Evolutionary conservation across 192 early-diverging fungal species (phyloP), one percentile per base, ranked within the genome.

Genomic region (Coemansia furcata): DNA sequence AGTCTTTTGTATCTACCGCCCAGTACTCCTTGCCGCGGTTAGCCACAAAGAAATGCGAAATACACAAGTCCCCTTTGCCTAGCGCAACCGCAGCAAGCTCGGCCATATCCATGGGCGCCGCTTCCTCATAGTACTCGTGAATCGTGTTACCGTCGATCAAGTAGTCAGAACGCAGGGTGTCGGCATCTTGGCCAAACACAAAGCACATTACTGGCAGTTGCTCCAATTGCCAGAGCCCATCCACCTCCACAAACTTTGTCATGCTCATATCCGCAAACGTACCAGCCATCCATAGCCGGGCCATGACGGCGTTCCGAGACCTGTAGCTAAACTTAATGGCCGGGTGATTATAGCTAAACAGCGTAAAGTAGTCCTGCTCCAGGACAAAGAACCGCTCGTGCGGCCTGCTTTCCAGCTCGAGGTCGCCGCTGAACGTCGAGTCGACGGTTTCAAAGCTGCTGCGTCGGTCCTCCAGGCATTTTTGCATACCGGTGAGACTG

Each of bases 281-380:
- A 11, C 1, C 17, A 43, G 8, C 1, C 5, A 38, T 30, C 60
- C 55, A 58, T 2, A 40, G 12, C 2, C 12, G 33, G 0, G 60
- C 2, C 60, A 43, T 62, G 39, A 62, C 38, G 3, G 39, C 39
- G 15, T 40, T 62, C 26, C 60, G 36, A 3, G 60, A 62, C 38
- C 15, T 26, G 60, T 62, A 62, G 38, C 39, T 38, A 43, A 62
- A 62, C 60, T 62, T 62, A 11, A 42, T 23, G 10, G 60, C n/a
- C 3, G 23, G 9, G 10, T 40, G 19, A 0, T 3, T 2, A 0
- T 43, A 10, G 19, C 10, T 62, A 37, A 39, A 19, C 36, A 62
- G 37, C 9, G 12, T n/a, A 40, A 61, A 61, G 26, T 58, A 17
- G 32, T 36, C n/a, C 17, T 17, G 17, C 33, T 58, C 55, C 33